Conservation (phyloP, 2,329 filamentous ascomycete species). For the Aspergillus sp. region DNA sequence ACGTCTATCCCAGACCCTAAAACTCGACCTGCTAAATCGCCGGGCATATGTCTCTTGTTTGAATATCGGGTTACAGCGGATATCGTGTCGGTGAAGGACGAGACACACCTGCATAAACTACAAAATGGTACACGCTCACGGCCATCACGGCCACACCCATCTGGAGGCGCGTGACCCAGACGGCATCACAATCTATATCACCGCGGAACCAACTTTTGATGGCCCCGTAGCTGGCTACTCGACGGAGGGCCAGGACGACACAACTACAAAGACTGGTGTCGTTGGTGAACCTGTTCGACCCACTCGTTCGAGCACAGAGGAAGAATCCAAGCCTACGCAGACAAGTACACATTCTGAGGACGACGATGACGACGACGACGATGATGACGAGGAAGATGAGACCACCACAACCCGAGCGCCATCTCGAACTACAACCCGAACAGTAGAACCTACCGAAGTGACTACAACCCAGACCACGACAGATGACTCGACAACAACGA, state of each 20-base stretch:
- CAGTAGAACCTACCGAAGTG: conserved; percentile 20
- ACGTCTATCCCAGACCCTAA: neutral
- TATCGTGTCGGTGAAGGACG: neutral
- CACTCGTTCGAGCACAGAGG: conserved; percentile 15
- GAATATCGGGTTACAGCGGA: neutral
- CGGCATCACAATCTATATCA: conserved; percentile 54
- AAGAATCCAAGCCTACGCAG: conserved; percentile 16
- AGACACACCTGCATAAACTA: neutral
- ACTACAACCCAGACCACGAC: conserved; percentile 13
- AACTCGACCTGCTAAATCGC: neutral
- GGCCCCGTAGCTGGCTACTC: conserved; percentile 55
- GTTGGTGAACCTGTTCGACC: conserved; percentile 36
- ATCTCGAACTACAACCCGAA: conserved; percentile 13
- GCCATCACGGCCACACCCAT: conserved; percentile 34
- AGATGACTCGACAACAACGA: conserved; percentile 10
- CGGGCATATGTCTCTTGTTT: conserved; percentile 5
- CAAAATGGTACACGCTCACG: conserved; percentile 39
- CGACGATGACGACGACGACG: conserved; percentile 22
- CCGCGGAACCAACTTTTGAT: conserved; percentile 56
- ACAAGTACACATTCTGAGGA: conserved; percentile 16
- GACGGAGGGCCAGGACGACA: conserved; percentile 35
- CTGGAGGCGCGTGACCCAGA: conserved; percentile 26
- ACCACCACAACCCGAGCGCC: conserved; percentile 22
- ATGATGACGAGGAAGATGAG: conserved; percentile 19
- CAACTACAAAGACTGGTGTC: conserved; percentile 21